Percentiles rank a stretch among this genome's conserved stretches.
These are phyloP conservation scores for Simmondsia chinensis DNA, from an alignment of 148 eudicot genomes.

Conservation along the genomic window DNA sequence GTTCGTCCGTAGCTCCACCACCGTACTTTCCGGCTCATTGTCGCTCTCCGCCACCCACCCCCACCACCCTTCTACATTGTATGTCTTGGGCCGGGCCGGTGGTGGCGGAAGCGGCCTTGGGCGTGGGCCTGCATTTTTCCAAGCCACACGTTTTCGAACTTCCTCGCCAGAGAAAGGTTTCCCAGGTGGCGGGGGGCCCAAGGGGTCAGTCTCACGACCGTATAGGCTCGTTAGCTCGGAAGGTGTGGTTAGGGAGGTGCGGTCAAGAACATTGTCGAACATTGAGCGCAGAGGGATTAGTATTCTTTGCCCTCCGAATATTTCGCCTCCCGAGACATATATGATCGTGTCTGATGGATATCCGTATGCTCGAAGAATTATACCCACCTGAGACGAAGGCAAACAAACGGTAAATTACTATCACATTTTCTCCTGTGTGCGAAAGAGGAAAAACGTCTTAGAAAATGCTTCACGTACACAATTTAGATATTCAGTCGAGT, in stretches of 20 bases:
- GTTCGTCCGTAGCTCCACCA: constrained; percentile 78
- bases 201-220: constrained; percentile 63
- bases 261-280: constrained; percentile 84
- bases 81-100: constrained; percentile 65
- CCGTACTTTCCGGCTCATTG: constrained; percentile 89
- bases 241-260: constrained; percentile 59
- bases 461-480: no score
- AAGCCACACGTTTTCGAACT: constrained; percentile 35
- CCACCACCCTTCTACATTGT: constrained; percentile 99
- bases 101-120: constrained; percentile 96
- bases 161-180: constrained; percentile 28
- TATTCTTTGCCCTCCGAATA: constrained; percentile 88
- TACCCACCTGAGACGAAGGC: constrained; percentile 48
- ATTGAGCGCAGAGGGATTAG: constrained; percentile 83
- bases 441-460: no score
- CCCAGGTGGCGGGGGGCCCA: constrained; percentile 31
- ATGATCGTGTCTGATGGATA: constrained; percentile 74
- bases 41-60: constrained; percentile 99
- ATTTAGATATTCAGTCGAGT: no score
- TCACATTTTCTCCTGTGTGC: background rate
- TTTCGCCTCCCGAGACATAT: constrained; percentile 86
- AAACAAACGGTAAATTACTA: background rate
- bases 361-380: constrained; percentile 87
- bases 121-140: constrained; percentile 73
- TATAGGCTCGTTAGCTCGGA: constrained; percentile 57